These are phyloP conservation scores for Allium sativum DNA, from an alignment of 106 monocot genomes.

Conservation along the genomic window DNA sequence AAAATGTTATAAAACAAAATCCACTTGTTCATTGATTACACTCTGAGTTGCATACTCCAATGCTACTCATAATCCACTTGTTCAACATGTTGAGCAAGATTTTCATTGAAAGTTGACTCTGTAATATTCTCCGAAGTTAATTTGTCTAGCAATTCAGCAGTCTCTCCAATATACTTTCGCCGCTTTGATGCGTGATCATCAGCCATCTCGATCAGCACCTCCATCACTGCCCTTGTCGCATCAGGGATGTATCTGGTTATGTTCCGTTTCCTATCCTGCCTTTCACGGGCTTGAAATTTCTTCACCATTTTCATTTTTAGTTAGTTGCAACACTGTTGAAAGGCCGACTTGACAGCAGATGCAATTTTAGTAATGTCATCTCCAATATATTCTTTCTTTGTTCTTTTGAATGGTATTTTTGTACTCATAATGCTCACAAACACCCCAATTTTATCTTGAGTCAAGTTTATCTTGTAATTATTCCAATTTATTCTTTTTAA, in stretches of 20 bases:
- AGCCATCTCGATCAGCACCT: slow-evolving; percentile 38
- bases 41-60: slow-evolving; percentile 70
- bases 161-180: slow-evolving; percentile 30
- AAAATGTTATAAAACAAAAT: no score
- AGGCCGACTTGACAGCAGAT: slow-evolving; percentile 78
- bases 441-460: slow-evolving; percentile 94
- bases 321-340: slow-evolving; percentile 92
- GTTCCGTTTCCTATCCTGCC: slow-evolving; percentile 86
- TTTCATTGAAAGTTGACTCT: slow-evolving; percentile 43
- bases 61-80: slow-evolving; percentile 77
- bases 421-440: slow-evolving; percentile 98
- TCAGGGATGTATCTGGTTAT: slow-evolving; percentile 49
- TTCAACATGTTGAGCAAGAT: slow-evolving; percentile 55
- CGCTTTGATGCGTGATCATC: slow-evolving; percentile 25
- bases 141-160: slow-evolving; percentile 43
- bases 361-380: slow-evolving; percentile 97
- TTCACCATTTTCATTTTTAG: slow-evolving; percentile 92
- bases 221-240: slow-evolving; percentile 51
- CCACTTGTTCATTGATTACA: slow-evolving; percentile 60
- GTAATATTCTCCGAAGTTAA: slow-evolving; percentile 46
- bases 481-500: slow-evolving; percentile 92
- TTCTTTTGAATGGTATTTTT: slow-evolving; percentile 99
- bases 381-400: slow-evolving; percentile 97
- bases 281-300: slow-evolving; percentile 87
- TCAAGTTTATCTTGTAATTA: slow-evolving; percentile 89